These are phyloP conservation scores for Immersiella caudata DNA, from an alignment of 495 filamentous ascomycete genomes.

Conservation along the genomic window DNA sequence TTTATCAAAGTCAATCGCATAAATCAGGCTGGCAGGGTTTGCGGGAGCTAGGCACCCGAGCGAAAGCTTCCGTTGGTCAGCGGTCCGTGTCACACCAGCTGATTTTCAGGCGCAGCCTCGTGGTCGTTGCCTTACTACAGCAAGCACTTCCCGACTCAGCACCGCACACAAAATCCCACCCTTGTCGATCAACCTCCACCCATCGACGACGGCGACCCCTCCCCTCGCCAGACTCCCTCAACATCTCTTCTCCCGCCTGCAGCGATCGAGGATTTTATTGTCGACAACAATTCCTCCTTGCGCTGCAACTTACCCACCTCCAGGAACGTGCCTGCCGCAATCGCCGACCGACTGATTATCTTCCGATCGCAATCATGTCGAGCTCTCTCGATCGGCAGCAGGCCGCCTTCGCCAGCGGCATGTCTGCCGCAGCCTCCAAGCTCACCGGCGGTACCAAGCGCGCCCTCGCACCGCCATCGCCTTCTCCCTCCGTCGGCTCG, in stretches of 20 bases:
- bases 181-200: constrained; percentile 1
- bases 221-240: background rate
- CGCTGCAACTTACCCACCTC: background rate
- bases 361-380: constrained; percentile 45
- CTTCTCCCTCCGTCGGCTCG: constrained; percentile 48
- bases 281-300: constrained; percentile 8
- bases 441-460: constrained; percentile 49
- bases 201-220: background rate
- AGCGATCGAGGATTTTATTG: background rate
- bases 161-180: background rate
- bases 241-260: background rate
- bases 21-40: background rate
- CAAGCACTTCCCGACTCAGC: constrained; percentile 1
- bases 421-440: constrained; percentile 52
- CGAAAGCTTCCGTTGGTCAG: background rate
- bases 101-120: constrained; percentile 10
- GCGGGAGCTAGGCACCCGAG: background rate
- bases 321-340: background rate
- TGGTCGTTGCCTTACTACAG: background rate
- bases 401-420: constrained; percentile 50
- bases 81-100: constrained; percentile 11
- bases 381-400: constrained; percentile 54
- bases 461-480: constrained; percentile 41
- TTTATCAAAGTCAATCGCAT: background rate
- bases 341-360: too few relatives aligned